Evolutionary conservation across 345 rosid species (phyloP).

Genomic region (Passiflora organensis): DNA sequence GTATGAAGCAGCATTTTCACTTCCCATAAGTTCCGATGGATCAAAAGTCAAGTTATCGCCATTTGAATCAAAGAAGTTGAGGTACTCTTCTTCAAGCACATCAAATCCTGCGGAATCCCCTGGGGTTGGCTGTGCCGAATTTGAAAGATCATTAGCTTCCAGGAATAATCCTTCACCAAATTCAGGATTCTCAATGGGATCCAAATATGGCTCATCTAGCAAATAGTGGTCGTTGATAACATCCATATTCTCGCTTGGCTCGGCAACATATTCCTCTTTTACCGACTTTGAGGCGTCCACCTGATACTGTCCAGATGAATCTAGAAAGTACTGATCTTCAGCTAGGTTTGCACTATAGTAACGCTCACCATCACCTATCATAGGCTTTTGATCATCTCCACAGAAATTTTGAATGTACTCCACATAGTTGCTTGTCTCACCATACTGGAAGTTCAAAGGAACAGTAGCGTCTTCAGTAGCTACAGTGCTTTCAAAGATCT

Average conservation of each 20-base stretch:
- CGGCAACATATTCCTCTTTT: conserved; percentile 37
- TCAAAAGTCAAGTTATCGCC: conserved; percentile 50
- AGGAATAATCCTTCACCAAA: conserved; percentile 47
- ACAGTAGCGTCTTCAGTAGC: conserved; percentile 38
- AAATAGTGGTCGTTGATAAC: conserved; percentile 29
- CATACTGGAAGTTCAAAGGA: conserved; percentile 43
- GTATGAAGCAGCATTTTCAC: conserved; percentile 22
- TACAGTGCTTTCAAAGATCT: conserved; percentile 36
- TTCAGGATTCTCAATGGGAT: conserved; percentile 33
- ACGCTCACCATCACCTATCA: conserved; percentile 25
- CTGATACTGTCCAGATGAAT: conserved; percentile 34
- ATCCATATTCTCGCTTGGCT: conserved; percentile 33
- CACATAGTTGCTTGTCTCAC: conserved; percentile 47
- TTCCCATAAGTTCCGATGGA: conserved; percentile 42
- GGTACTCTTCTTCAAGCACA: conserved; percentile 63
- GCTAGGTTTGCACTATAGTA: conserved; percentile 19
- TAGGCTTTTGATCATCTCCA: conserved; percentile 47
- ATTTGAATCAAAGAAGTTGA: conserved; percentile 57
- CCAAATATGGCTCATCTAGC: conserved; percentile 42
- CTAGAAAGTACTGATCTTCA: conserved; percentile 33
- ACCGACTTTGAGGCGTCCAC: conserved; percentile 26
- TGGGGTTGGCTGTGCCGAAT: conserved; percentile 33
- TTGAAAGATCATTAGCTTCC: conserved; percentile 66
- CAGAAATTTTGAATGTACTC: conserved; percentile 33
- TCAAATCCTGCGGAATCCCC: conserved; percentile 33